phyloP scores from a whole-genome alignment of 2,329 filamentous ascomycete genomes.

The Aspergillus sp. region DNA sequence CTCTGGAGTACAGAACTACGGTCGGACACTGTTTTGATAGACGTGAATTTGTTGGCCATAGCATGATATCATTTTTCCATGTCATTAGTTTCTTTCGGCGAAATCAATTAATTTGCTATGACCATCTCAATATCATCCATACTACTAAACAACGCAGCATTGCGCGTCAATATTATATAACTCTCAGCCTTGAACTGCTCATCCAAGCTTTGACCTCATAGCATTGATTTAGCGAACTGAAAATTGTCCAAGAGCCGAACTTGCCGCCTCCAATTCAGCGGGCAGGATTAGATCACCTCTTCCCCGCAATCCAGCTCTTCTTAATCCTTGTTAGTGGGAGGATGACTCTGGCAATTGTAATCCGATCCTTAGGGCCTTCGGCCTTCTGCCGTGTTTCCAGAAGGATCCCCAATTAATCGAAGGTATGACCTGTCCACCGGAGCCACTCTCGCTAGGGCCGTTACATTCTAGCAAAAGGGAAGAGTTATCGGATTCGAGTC shows the following conservation, averaged over 20 bases:
- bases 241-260: background rate
- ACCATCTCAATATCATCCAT: background rate
- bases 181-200: background rate
- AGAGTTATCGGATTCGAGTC: background rate
- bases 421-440: background rate
- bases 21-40: constrained; percentile 12
- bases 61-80: constrained; percentile 13
- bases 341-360: too few species aligned
- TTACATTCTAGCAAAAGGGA: background rate
- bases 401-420: background rate
- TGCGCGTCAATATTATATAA: background rate
- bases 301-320: too few species aligned
- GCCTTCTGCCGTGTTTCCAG: constrained; percentile 3
- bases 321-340: too few species aligned
- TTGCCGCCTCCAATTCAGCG: background rate
- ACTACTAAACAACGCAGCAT: background rate
- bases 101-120: background rate
- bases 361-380: background rate
- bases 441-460: background rate
- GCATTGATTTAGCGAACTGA: background rate
- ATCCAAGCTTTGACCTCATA: background rate
- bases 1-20: constrained; percentile 11
- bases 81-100: background rate
- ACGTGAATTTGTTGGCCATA: constrained; percentile 7
- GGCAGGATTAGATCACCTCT: too few species aligned